Evolutionary conservation across 148 eudicot genomes (phyloP), one percentile per base, ranked within the genome.

Genomic region (Spergularia bocconei): DNA sequence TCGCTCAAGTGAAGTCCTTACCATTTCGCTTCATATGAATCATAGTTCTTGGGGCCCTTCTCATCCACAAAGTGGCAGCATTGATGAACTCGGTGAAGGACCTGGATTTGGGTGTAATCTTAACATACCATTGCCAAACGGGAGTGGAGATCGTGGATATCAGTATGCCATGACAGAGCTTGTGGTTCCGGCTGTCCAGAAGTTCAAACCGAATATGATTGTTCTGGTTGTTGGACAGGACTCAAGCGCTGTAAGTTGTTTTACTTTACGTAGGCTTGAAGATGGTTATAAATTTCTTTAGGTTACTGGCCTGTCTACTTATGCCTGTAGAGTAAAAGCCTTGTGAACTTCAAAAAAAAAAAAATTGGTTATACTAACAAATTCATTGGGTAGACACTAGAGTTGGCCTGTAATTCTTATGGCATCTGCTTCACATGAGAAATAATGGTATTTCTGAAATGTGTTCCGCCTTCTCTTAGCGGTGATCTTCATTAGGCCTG

Each of bases 11-110:
- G 81, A 84, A 75, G 97, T 95, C 51, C 90, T 95, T 29, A 92
- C 99, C 11, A 76, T 92, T 44, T 95, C 99, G 2, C 92, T 95
- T 79, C 99, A 95, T 78, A 95, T 95, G 99, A 92, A 91, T 80
- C 99, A 95, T 77, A 88, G 99, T 73, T 89, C 99, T 23, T 95
- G 99, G 99, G 99, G 99, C 6, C 82, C 97, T 0, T 95, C 99
- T 47, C 92, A 95, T 88, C 97, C 99, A 0, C 99, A 95, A 63
- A 85, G 73, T 64, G 97, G 97, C 48, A 77, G 80, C 41, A 69
- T 86, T 74, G 87, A 88, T 79, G 97, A 92, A 87, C 86, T 95
- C 14, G 98, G 99, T 63, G 87, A 84, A 79, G 97, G 87, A 73
- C 87, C 82, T 47, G 99, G 99, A 11, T 78, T 81, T 38, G 99